phyloP scores from a whole-genome alignment of 768 basidiomycete species.

The Suillus occidentalis region DNA sequence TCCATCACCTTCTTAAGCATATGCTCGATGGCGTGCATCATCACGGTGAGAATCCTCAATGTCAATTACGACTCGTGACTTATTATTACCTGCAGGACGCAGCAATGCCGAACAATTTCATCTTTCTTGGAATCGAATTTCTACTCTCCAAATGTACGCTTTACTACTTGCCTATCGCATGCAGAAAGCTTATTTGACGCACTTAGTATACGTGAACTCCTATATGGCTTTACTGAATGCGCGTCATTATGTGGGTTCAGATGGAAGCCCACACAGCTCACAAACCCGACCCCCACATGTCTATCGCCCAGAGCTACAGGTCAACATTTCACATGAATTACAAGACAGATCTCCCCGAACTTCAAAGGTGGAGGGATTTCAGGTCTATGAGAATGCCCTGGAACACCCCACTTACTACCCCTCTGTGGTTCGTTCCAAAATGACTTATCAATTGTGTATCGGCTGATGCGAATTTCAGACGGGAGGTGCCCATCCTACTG shows the following conservation, averaged over 20 bases:
- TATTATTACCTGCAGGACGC: constrained; percentile 31
- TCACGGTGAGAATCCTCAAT: background rate
- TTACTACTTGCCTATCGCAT: too few relatives aligned
- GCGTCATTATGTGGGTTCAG: background rate
- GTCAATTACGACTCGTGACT: background rate
- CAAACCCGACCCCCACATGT: background rate
- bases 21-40: background rate
- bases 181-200: background rate
- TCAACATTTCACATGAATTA: constrained; percentile 1
- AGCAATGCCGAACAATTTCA: constrained; percentile 54
- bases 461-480: background rate
- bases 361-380: background rate
- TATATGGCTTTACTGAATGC: constrained; percentile 42
- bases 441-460: background rate
- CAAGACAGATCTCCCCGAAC: constrained; percentile 13
- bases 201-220: constrained; percentile 54
- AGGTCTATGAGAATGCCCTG: background rate
- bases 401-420: background rate
- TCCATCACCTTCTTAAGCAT: background rate
- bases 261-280: background rate
- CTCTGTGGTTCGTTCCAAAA: background rate
- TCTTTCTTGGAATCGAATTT: constrained; percentile 56
- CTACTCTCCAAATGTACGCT: constrained; percentile 51
- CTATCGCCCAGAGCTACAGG: background rate
- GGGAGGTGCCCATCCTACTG: background rate